A percentile compares a stretch with the other conserved stretches of the same genome.
Conservation (phyloP, 2,329 filamentous ascomycete genomes). For the Pseudogymnoascus sp. region DNA sequence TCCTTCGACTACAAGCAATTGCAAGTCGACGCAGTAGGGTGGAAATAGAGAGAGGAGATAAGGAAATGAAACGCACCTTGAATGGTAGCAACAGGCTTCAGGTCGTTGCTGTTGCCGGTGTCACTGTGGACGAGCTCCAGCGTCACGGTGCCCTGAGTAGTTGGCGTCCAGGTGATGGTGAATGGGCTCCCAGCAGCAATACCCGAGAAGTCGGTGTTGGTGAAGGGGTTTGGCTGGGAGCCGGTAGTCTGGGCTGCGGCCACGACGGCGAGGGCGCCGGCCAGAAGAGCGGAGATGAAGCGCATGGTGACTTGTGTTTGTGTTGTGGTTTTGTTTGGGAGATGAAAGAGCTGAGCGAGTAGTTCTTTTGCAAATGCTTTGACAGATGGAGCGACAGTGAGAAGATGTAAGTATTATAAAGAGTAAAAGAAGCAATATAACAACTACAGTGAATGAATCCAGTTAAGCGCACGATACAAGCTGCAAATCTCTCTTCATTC, state of each 20-base stretch:
- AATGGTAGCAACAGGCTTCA: slow-evolving; percentile 13
- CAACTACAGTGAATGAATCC: not conserved
- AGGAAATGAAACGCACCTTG: slow-evolving; percentile 10
- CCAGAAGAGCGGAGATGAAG: slow-evolving; percentile 16
- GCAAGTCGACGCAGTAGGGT: not conserved
- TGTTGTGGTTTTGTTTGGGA: not conserved
- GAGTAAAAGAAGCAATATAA: not conserved
- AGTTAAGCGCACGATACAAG: not conserved
- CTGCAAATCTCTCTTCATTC: not conserved
- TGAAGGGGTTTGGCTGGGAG: slow-evolving; percentile 17
- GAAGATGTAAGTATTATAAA: not conserved
- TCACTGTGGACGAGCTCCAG: slow-evolving; percentile 18
- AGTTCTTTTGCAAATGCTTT: not conserved
- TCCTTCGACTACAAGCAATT: not conserved
- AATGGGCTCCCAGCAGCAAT: slow-evolving; percentile 11
- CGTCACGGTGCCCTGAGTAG: slow-evolving; percentile 14
- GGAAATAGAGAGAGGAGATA: slow-evolving; percentile 6
- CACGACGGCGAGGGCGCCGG: slow-evolving; percentile 13
- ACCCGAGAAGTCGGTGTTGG: slow-evolving; percentile 14
- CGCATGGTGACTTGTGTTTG: slow-evolving; percentile 16
- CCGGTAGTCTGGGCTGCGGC: slow-evolving; percentile 10
- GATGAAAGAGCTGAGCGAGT: not conserved
- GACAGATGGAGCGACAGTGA: not conserved
- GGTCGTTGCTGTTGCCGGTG: slow-evolving; percentile 1
- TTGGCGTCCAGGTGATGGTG: slow-evolving; percentile 15